Evolutionary conservation across 306 rosid species (phyloP), one percentile per base, ranked within the genome.

Genomic region (Nissolia schottii): DNA sequence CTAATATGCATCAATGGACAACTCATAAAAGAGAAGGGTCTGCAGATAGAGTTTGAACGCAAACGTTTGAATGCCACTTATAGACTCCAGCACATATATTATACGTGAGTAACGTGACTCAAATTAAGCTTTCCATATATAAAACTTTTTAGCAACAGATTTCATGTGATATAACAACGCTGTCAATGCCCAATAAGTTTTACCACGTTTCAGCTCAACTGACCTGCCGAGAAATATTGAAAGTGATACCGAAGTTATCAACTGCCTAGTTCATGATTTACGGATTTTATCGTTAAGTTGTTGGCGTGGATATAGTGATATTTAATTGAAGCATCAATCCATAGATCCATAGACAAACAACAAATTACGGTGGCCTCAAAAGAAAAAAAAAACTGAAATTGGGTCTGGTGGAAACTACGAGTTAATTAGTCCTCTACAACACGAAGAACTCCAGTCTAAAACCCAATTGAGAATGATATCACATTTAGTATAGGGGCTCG

Each of bases 121-220:
- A 23, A 10, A 54, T 54, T 54, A 70, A 55, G 66, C 15, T 38
- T 18, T 41, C 8, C n/a, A n/a, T n/a, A n/a, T n/a, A 71, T 22
- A 3, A 28, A 72, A 72, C 60, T n/a, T 20, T 45, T 45, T 45
- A 60, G 25, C 35, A 72, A 31, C 77, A 48, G 69, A 60, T 60
- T 46, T 72, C 77, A 41, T 11, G 40, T 34, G 40, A 34, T 8
- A 73, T 48, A 46, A 12, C 64, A 40, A 40, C 25, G 49, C 16
- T 50, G 74, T 34, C 41, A 25, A 50, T 67, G 37, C 9, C 5
- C 13, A 22, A 1, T 40, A 63, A 70, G 61, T 22, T 60, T 32
- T 18, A 29, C 69, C 77, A 29, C 59, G 46, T 40, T 41, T 19
- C 13, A 29, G 58, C n/a, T 45, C 43, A 58, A n/a, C 37, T 54